phyloP scores from a whole-genome alignment of 495 filamentous ascomycete genomes.

The Polyplosphaeria fusca region DNA sequence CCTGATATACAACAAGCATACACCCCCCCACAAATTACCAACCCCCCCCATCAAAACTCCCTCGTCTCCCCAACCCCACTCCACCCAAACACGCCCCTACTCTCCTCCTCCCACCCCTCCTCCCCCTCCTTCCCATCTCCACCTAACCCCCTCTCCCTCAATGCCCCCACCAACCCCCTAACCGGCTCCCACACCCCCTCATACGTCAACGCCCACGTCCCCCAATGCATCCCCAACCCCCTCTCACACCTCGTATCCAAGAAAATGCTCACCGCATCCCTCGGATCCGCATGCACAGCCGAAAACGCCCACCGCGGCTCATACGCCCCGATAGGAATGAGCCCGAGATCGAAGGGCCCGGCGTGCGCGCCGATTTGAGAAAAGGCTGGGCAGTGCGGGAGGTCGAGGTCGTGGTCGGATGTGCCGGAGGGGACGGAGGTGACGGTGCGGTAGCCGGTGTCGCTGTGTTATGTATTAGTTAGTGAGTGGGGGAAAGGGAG shows the following conservation, averaged over 20 bases:
- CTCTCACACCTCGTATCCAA: slow-evolving; percentile 75
- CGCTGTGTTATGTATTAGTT: slow-evolving; percentile 37
- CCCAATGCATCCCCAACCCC: slow-evolving; percentile 94
- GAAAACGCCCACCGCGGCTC: slow-evolving; percentile 59
- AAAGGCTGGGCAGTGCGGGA: slow-evolving; percentile 83
- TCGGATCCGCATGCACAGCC: slow-evolving; percentile 82
- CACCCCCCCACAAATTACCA: no score
- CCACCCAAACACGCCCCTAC: slow-evolving; percentile 81
- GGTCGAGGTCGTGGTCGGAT: slow-evolving; percentile 71
- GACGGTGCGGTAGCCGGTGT: slow-evolving; percentile 79
- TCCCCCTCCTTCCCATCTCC: slow-evolving; percentile 52
- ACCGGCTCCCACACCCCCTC: slow-evolving; percentile 88
- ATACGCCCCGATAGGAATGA: slow-evolving; percentile 96
- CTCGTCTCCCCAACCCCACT: slow-evolving; percentile 83
- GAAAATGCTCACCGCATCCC: slow-evolving; percentile 88
- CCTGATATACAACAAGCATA: no score
- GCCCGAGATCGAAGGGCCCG: slow-evolving; percentile 86
- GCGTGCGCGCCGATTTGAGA: slow-evolving; percentile 75
- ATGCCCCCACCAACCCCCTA: slow-evolving; percentile 66
- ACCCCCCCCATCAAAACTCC: slow-evolving; percentile 56
- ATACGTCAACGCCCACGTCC: slow-evolving; percentile 79
- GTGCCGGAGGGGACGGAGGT: slow-evolving; percentile 57
- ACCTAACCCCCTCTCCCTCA: slow-evolving; percentile 63
- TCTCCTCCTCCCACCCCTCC: no score
- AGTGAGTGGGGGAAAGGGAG: background rate